Evolutionary conservation across 1,284 basidiomycete species (phyloP).

Genomic region (Ganoderma lucidum): DNA sequence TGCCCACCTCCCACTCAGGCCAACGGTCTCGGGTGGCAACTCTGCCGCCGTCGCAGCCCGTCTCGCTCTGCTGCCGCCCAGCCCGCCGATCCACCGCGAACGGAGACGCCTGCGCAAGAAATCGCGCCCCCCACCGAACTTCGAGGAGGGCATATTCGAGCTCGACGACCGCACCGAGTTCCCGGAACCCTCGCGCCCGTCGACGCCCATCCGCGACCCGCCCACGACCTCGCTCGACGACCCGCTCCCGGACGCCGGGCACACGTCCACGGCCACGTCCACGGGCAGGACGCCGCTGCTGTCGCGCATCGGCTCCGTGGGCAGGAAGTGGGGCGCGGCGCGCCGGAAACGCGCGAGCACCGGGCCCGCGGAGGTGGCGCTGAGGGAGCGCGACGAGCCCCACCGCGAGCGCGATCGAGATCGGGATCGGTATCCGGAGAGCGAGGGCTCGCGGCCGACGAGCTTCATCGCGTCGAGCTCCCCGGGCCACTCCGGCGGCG

Average conservation of each 20-base stretch:
- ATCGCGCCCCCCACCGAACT: slow-evolving; percentile 62
- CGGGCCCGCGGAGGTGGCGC: slow-evolving; percentile 45
- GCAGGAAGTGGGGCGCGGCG: slow-evolving; percentile 61
- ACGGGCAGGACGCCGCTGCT: slow-evolving; percentile 50
- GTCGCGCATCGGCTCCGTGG: slow-evolving; percentile 60
- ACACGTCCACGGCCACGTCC: slow-evolving; percentile 22
- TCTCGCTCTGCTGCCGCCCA: slow-evolving; percentile 59
- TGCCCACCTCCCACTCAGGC: slow-evolving; percentile 60
- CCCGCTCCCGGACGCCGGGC: slow-evolving; percentile 31
- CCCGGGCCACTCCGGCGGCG: slow-evolving; percentile 21
- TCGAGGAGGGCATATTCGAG: slow-evolving; percentile 60
- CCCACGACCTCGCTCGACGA: slow-evolving; percentile 30
- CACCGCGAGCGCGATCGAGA: slow-evolving; percentile 29
- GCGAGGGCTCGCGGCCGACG: slow-evolving; percentile 39
- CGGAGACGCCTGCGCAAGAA: slow-evolving; percentile 76
- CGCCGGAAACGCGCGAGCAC: slow-evolving; percentile 64
- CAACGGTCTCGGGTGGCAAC: slow-evolving; percentile 48
- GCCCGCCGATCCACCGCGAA: slow-evolving; percentile 66
- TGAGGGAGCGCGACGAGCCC: slow-evolving; percentile 40
- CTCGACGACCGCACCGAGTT: slow-evolving; percentile 45
- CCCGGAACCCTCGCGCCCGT: slow-evolving; percentile 34
- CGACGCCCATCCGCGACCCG: background rate
- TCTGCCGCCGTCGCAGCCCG: slow-evolving; percentile 42
- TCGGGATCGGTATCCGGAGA: slow-evolving; percentile 15
- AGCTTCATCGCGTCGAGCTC: slow-evolving; percentile 33